Evolutionary conservation across 768 basidiomycete species (phyloP).

Genomic region (Pulveroboletus frians): DNA sequence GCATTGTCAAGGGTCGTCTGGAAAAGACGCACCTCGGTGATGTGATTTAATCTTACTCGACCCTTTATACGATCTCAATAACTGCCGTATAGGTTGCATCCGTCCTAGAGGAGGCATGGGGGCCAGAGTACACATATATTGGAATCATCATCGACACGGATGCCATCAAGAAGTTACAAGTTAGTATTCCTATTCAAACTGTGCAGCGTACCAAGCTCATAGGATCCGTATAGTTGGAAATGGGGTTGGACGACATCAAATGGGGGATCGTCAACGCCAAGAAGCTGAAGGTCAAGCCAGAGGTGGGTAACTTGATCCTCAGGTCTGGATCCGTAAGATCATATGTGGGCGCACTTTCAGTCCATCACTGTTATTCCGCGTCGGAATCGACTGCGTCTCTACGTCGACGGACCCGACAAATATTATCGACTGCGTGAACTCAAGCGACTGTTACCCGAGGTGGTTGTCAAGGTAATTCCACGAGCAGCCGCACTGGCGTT

Average conservation of each 20-base stretch:
- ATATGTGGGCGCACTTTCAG: constrained; percentile 33
- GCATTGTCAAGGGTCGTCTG: constrained; percentile 93
- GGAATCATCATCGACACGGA: constrained; percentile 88
- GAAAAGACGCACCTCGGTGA: constrained; percentile 95
- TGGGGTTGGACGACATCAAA: constrained; percentile 89
- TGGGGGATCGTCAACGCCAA: constrained; percentile 82
- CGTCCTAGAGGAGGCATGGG: constrained; percentile 94
- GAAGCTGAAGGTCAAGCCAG: constrained; percentile 90
- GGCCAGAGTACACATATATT: constrained; percentile 86
- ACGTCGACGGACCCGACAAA: constrained; percentile 72
- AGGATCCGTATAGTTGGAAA: constrained; percentile 59
- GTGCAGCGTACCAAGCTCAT: background rate
- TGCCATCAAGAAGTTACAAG: constrained; percentile 86
- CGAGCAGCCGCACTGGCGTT: background rate
- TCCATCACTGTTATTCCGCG: constrained; percentile 72
- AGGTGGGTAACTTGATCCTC: constrained; percentile 38
- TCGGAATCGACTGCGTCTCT: constrained; percentile 71
- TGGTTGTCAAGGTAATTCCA: constrained; percentile 78
- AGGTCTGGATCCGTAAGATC: background rate
- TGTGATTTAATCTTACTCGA: constrained; percentile 40
- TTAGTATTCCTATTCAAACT: constrained; percentile 21
- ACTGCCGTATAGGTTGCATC: constrained; percentile 64
- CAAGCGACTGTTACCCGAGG: constrained; percentile 74
- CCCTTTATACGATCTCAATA: background rate
- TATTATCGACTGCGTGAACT: constrained; percentile 82